phyloP scores from a whole-genome alignment of 305 asterid species.

The Fraxinus angustifolia region DNA sequence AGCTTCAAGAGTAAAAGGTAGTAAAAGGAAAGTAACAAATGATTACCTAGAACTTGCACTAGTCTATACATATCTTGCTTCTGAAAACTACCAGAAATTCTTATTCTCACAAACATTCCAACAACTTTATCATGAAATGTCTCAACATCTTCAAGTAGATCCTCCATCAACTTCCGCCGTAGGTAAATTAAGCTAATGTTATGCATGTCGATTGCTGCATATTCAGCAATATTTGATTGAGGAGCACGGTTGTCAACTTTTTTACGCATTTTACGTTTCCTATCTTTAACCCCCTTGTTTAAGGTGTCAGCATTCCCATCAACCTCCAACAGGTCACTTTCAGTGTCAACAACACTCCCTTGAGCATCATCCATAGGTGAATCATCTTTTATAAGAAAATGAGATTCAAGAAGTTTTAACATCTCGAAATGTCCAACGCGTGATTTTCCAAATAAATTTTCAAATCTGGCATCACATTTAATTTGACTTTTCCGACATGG shows the following conservation, averaged over 20 bases:
- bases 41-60: conserved; percentile 92
- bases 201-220: conserved; percentile 94
- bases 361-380: conserved; percentile 74
- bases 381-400: conserved; percentile 73
- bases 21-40: conserved; percentile 10
- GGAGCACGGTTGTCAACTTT: conserved; percentile 58
- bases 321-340: conserved; percentile 57
- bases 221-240: conserved; percentile 90
- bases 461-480: conserved; percentile 80
- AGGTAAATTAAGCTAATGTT: conserved; percentile 83
- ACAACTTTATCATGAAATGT: conserved; percentile 67
- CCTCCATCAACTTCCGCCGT: conserved; percentile 94
- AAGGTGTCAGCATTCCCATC: conserved; percentile 56
- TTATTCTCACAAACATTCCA: conserved; percentile 92
- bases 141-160: conserved; percentile 82
- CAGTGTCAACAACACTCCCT: conserved; percentile 90
- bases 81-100: conserved; percentile 80
- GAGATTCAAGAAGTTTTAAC: conserved; percentile 97
- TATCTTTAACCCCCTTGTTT: conserved; percentile 62
- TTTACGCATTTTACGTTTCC: conserved; percentile 70
- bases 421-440: conserved; percentile 98
- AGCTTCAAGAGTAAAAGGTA: conserved; percentile 21
- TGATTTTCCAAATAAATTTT: conserved; percentile 84
- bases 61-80: conserved; percentile 97
- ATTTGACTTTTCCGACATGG: conserved; percentile 91